Percentiles rank a stretch among this genome's conserved stretches.
Conservation (phyloP, 1,284 basidiomycete species). For the Sporisorium exsertum region DNA sequence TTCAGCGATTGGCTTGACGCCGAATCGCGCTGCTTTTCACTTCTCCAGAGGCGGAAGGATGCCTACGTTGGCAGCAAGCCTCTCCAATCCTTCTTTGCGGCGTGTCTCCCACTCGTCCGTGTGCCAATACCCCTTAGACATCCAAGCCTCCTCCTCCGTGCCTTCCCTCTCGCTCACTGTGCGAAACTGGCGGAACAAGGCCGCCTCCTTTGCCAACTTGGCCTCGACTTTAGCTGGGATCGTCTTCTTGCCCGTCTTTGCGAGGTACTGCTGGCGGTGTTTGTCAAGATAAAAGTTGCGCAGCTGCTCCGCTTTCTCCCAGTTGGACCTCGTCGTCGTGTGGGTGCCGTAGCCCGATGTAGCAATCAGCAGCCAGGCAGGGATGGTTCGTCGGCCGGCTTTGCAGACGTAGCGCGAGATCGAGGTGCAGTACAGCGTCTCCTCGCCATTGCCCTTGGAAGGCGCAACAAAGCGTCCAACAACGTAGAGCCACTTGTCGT, state of each 20-base stretch:
- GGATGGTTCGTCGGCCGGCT: conserved; percentile 54
- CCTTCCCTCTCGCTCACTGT: conserved; percentile 33
- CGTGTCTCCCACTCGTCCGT: conserved; percentile 36
- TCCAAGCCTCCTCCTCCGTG: conserved; percentile 37
- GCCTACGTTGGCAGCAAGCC: conserved; percentile 28
- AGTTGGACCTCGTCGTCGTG: conserved; percentile 45
- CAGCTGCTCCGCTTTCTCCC: conserved; percentile 54
- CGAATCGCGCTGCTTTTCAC: too few relatives aligned
- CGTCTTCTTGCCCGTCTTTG: conserved; percentile 19
- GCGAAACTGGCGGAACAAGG: conserved; percentile 27
- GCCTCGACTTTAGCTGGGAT: conserved; percentile 23
- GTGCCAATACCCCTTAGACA: conserved; percentile 38
- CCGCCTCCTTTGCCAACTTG: conserved; percentile 33
- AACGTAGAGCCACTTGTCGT: conserved; percentile 62
- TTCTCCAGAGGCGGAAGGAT: conserved; percentile 37
- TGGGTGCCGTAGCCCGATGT: conserved; percentile 56
- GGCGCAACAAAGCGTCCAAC: conserved; percentile 43
- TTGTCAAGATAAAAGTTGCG: conserved; percentile 34
- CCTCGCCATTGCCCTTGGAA: background rate
- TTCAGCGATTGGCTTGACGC: too few relatives aligned
- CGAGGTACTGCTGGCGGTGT: conserved; percentile 20
- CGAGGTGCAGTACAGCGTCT: conserved; percentile 57
- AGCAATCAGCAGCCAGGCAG: conserved; percentile 59
- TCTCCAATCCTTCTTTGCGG: conserved; percentile 25
- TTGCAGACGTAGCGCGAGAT: conserved; percentile 60